Evolutionary conservation across 306 rosid species (phyloP), one percentile per base, ranked within the genome.

Genomic region (Lablab purpureus): DNA sequence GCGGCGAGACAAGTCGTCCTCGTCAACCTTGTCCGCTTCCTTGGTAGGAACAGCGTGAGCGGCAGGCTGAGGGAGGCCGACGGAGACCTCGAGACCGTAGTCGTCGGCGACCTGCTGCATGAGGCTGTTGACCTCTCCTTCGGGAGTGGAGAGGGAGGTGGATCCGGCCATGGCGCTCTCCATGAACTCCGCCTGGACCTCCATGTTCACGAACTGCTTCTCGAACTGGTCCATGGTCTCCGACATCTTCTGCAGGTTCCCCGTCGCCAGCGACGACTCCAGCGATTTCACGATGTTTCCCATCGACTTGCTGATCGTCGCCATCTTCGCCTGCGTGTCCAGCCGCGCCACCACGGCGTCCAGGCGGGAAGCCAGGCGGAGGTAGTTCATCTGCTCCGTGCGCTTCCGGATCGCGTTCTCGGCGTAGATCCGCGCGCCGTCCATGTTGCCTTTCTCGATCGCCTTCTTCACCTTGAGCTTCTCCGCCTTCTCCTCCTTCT

Each of bases 61-160:
- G 0, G 97, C 97, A 0, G 98, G 85, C 87, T 90, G 97, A 0
- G 98, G 98, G 7, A 94, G 88, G 5, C 97, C 97, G n/a, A 94
- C 97, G 0, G 97, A 90, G 34, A 94, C 98, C 85, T 94, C 98
- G 43, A 94, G 95, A 4, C 98, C 98, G 32, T 94, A 94, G 65
- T 92, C 98, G 45, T 94, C 98, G 5, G 97, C 98, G 4, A 94
- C 98, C 87, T 94, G 98, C 32, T 94, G 98, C 98, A 94, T 94
- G 68, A 94, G 82, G 70, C 91, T 94, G 72, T 94, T 94, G 34
- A 94, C 98, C 79, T 94, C 98, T 1, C 97, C 98, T 70, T 94
- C 98, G 0, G 98, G 98, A 0, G 98, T 94, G 0, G 97, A 92
- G 10, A 94, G 86, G 10, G 98, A 94, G 13, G 98, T 94, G 0